Evolutionary conservation across 208 protist species (phyloP).

Genomic region (Trypanosoma theileri): DNA sequence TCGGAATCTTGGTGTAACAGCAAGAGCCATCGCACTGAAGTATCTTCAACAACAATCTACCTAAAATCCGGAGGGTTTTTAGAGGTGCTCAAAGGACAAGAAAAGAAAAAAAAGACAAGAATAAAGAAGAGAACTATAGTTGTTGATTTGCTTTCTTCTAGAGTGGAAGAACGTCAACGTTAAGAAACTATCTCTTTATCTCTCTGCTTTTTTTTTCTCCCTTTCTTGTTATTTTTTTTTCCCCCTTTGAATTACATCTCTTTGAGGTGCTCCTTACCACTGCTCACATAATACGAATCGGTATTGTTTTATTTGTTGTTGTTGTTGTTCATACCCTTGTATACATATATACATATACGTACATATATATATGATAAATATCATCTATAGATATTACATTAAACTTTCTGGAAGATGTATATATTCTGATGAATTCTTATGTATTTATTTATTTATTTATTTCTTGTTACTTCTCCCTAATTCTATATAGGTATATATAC

Average conservation of each 20-base stretch:
- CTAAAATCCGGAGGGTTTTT: neutral
- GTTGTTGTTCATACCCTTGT: neutral
- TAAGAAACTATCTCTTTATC: too few relatives aligned
- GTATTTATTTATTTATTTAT: constrained; percentile 9
- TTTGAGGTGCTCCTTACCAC: too few relatives aligned
- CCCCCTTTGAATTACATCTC: too few relatives aligned
- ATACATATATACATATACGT: neutral
- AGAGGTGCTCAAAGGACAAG: neutral
- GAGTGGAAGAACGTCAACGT: too few relatives aligned
- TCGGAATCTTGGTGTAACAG: constrained; percentile 43
- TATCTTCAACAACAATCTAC: constrained; percentile 49
- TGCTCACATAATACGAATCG: neutral
- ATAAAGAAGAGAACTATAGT: too few relatives aligned
- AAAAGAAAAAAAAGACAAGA: neutral
- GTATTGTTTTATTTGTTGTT: constrained; percentile 9
- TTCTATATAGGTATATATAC: neutral
- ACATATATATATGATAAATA: neutral
- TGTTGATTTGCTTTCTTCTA: too few relatives aligned
- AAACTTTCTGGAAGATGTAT: neutral
- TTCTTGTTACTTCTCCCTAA: neutral
- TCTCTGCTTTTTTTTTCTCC: too few relatives aligned
- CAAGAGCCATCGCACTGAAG: constrained; percentile 55
- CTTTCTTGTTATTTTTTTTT: neutral
- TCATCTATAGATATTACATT: neutral
- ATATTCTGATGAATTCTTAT: neutral